Base-by-base conservation (phyloP, 306 rosid genomes). In the Neltuma alba region DNA sequence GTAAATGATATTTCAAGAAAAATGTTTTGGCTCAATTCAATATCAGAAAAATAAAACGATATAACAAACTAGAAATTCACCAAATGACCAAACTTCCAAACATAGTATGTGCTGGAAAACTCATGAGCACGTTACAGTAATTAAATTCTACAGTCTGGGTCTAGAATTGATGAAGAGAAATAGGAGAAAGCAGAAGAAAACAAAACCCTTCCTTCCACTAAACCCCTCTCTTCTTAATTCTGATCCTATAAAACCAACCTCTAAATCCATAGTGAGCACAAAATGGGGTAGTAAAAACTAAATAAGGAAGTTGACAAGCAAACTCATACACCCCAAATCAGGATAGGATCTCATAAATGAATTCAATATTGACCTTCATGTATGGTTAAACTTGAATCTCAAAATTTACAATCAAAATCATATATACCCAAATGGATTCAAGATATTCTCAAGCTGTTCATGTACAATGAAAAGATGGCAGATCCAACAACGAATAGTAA, bases 71-170 rank as follows among this genome's bases (percentile, higher is more conserved):
- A 55, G 20, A 48, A 57, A 41, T 63, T 16, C 41, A 27, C 0
- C 12, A 36, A 50, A 14, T n/a, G 77, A 66, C 52, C 4, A 62
- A 74, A 41, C 80, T 79, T 79, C 80, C 86, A 83, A 79, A 75
- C 54, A 67, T 15, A 74, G 65, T 15, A 67, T 52, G 28, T 41
- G 83, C 18, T 6, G 40, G 74, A 67, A 77, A 78, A 74, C 52
- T 33, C 75, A 27, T 15, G 10, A 27, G 28, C 57, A 70, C 58
- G 23, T 6, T 1, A 28, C 28, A 25, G 8, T 5, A 70, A n/a
- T 44, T 37, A 68, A 68, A 68, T 41, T 25, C 54, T 20, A 2
- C 36, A 37, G 44, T 20, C 63, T 3, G 15, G 33, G 33, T 20
- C 10, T 34, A 34, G 25, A 5, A 34, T 30, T 20, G 75, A 70